Evolutionary conservation across 1,284 basidiomycete genomes (phyloP), one percentile per base, ranked within the genome.

Genomic region (Heterobasidion annosum): DNA sequence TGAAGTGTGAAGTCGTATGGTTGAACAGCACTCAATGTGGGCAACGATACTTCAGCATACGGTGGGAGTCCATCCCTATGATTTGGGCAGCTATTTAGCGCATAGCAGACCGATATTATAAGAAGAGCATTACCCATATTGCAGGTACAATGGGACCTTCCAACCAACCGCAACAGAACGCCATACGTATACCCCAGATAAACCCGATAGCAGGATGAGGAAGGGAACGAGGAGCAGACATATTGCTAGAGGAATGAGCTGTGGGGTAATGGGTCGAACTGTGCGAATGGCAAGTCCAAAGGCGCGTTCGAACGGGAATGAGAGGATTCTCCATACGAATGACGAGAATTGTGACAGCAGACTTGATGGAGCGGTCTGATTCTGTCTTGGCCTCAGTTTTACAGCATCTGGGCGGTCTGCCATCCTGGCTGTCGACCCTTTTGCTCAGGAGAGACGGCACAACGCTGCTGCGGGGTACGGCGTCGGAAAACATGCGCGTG

Each of bases 111-210:
- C n/a, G 12, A 32, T 51, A 32, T 50, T 18, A 37, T 25, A 4
- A 3, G 25, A 25, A 5, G 25, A 12, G 19, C 34, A 8, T n/a
- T 66, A 89, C 88, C 88, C 88, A 61, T 89, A 91, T 70, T 88
- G 86, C 13, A 91, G 70, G 65, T 82, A 81, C 32, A 88, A 57
- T 8, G 82, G 76, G 8, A 73, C 67, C 57, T 82, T 73, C 88
- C 88, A 91, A 37, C 78, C 75, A 4, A 79, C 75, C 13, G 87
- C 83, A 5, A 82, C 73, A 59, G 70, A 83, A 58, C 71, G 79
- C 86, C 88, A 90, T 4, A 91, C 84, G 52, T 81, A 66, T 69
- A 77, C 82, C 2, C 88, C 88, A 8, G 88, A 81, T 57, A 75
- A 73, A 8, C 79, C 57, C 10, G 88, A 88, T 8, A 85, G 66